Percentiles rank a stretch among this genome's conserved stretches.
Evolutionary conservation across 352 stramenopile species (phyloP).

Genomic region (Globisporangium spiculum): DNA sequence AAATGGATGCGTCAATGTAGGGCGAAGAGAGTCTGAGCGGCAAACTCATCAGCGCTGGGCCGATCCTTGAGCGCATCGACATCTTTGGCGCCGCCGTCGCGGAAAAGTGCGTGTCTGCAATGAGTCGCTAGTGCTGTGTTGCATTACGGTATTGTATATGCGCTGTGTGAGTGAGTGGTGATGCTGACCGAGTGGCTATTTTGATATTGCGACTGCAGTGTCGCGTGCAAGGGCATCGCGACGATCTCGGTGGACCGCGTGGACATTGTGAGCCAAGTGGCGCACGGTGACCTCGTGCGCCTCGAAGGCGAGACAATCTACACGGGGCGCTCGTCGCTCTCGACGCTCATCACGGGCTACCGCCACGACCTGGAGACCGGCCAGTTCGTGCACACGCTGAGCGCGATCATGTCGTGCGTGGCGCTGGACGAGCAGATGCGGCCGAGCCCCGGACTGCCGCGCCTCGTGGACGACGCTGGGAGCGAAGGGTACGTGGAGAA

Average conservation of each 20-base stretch:
- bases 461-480: conserved; percentile 32
- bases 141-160: background rate
- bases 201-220: conserved; percentile 21
- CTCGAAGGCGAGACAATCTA: conserved; percentile 64
- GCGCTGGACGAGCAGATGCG: conserved; percentile 65
- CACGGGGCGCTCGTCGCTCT: conserved; percentile 53
- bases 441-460: conserved; percentile 46
- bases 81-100: conserved; percentile 64
- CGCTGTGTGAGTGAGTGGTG: background rate
- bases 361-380: conserved; percentile 62
- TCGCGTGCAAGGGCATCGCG: conserved; percentile 53
- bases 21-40: conserved; percentile 51
- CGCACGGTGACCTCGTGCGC: conserved; percentile 58
- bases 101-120: conserved; percentile 41
- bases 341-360: conserved; percentile 65
- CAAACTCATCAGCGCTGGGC: conserved; percentile 47
- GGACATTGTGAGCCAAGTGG: conserved; percentile 61
- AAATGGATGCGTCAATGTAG: conserved; percentile 14
- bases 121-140: background rate
- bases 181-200: background rate
- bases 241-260: conserved; percentile 72
- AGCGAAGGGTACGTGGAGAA: conserved; percentile 46
- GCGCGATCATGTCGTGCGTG: conserved; percentile 71
- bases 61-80: conserved; percentile 49
- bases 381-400: conserved; percentile 66